These are phyloP conservation scores for Scenedesmus sp. DNA, from an alignment of 163 green algal genomes.

Conservation along the genomic window DNA sequence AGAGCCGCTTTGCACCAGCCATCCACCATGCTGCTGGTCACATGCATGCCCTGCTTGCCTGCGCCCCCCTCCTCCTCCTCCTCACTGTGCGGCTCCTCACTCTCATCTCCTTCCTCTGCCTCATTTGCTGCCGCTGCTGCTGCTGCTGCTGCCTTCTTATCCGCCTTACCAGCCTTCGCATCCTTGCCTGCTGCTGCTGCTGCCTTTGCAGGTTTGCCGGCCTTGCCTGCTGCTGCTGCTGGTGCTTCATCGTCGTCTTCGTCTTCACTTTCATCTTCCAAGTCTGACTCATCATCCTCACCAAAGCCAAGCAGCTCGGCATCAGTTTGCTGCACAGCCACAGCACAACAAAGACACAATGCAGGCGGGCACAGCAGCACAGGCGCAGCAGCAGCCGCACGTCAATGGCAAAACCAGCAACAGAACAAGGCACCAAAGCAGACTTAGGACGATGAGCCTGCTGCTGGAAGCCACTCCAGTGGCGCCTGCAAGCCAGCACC, in stretches of 20 bases:
- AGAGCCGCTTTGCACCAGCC: conserved; percentile 78
- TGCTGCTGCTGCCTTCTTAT: conserved; percentile 18
- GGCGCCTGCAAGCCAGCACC: too few relatives aligned
- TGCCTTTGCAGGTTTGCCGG: neutral
- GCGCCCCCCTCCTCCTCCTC: conserved; percentile 14
- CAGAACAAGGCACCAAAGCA: too few relatives aligned
- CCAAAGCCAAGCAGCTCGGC: conserved; percentile 91
- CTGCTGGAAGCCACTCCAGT: too few relatives aligned
- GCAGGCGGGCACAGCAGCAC: neutral
- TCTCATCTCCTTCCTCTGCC: conserved; percentile 28
- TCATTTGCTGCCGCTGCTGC: conserved; percentile 2
- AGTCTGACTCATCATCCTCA: conserved; percentile 63
- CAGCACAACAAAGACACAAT: neutral
- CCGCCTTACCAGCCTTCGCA: neutral
- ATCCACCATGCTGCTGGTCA: conserved; percentile 85
- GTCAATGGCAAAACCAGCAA: neutral
- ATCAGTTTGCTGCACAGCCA: conserved; percentile 76
- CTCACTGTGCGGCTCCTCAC: conserved; percentile 54
- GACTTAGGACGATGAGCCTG: too few relatives aligned
- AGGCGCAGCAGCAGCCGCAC: neutral
- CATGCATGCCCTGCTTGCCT: conserved; percentile 46
- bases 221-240: conserved; percentile 17
- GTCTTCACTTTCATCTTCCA: conserved; percentile 46
- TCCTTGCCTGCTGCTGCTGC: neutral
- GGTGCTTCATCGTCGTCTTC: conserved; percentile 26